Evolutionary conservation across 495 filamentous ascomycete species (phyloP), one percentile per base, ranked within the genome.

Genomic region (Elaphomyces granulatus): DNA sequence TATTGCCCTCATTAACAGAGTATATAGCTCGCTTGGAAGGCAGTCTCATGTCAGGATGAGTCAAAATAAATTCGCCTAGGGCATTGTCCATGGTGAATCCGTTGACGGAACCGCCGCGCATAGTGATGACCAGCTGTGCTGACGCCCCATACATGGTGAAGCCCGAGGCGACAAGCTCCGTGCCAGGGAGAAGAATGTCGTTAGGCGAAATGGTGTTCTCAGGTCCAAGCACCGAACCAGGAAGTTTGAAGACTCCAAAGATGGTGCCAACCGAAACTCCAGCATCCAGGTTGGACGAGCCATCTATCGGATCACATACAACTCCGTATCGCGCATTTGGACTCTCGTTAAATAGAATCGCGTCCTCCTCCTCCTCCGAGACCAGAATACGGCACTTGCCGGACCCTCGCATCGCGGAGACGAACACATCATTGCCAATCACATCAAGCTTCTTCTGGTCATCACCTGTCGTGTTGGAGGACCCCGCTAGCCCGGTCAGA

Each of bases 131-230:
- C 38, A 98, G 69, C 61, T 95, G 87, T 4, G 90, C 81, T 16
- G 86, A 94, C 48, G 90, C 90, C 52, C 90, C 90, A 62, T 98
- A 98, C 90, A 98, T 98, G 59, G 90, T 98, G 68, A 98, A 98
- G 2, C 90, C 90, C 3, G 83, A 79, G 15, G 92, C 90, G 20
- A 96, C 78, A 20, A 96, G 75, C 59, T 92, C 84, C 2, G 83
- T 84, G 28, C 92, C 90, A 1, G 92, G 83, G 58, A 74, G 76
- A 40, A 94, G 73, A 31, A 96, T 69, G 57, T 94, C 84, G 56
- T 93, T 76, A 38, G 83, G 80, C 16, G 72, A 76, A 34, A 80
- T 77, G n/a, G 45, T 40, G 45, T 67, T 66, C 41, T 55, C 45
- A 12, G 57, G 63, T 2, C 81, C 82, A 40, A 75, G 69, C 1